Base-by-base conservation (phyloP, 495 filamentous ascomycete genomes). In the Daldinia loculata region DNA sequence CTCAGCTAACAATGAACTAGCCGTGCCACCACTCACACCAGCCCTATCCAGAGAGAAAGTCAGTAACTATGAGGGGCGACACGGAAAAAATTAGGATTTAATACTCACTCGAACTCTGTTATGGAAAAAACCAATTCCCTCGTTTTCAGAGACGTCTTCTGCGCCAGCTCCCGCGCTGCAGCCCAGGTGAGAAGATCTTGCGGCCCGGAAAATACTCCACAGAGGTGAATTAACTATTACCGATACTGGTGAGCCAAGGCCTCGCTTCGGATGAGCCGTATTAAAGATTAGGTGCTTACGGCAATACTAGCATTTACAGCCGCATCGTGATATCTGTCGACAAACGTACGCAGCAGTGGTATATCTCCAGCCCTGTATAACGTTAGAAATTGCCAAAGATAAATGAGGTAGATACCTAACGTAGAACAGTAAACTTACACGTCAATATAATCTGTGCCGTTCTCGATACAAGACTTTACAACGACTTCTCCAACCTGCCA, bases 391-490 rank as follows among this genome's bases (percentile, higher is more conserved):
- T 24, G 9, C 22, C 41, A 12, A 17, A 8, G 39, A 6, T 43
- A 43, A 17, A n/a, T 43, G 2, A 9, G 15, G 2, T 22, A 45
- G 6, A 3, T 12, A 19, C n/a, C 2, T 12, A 5, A 24, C 1
- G 17, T 41, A 17, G 17, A 22, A 24, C 6, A 48, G 43, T 3
- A 48, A 9, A 48, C 71, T 43, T 53, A 71, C 71, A 85, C 85
- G 79, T 95, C 92, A 39, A 95, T 80, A 72, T 94, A 94, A 75
- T 94, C 91, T 14, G 92, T 95, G 8, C 92, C 91, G 75, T 87
- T 90, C 26, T 85, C 82, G 15, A 90, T 88, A 75, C 92, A 95
- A 9, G 92, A 91, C 69, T 91, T 88, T 9, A 94, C 84, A n/a
- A 92, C 90, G 27, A 85, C 85, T 29, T 87, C 86, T 17, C 92